Evolutionary conservation across 495 filamentous ascomycete genomes (phyloP), one percentile per base, ranked within the genome.

Genomic region (Saxispiralis lemnorum): DNA sequence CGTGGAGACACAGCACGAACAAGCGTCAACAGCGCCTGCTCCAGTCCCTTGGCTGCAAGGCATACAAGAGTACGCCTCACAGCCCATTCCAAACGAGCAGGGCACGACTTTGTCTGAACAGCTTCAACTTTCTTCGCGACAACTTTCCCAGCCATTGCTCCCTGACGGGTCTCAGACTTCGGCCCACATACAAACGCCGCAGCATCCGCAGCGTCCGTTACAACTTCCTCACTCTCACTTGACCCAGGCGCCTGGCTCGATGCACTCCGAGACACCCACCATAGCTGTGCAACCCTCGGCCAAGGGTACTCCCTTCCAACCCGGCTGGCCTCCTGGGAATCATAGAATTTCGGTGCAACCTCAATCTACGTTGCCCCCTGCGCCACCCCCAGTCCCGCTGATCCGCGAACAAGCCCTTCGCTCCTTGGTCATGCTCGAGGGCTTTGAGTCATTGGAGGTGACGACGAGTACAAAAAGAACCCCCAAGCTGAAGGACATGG

Each of bases 351-450:
- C 49, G 5, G 20, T 42, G 7, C 32, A 49, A n/a, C 28, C 39
- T 11, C 44, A 45, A 6, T 33, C 39, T 2, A 31, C 46, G 6
- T 18, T 28, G 24, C 24, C 35, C 4, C 32, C 46, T 4, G 41
- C 38, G 11, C 35, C 41, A 18, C 38, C 50, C 7, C 41, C 50
- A 14, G 19, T 16, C 5, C 47, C 41, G 16, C 35, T 49, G 17
- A 9, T 53, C 31, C 50, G 50, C 19, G 50, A 53, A 34, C 50
- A 53, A 43, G 50, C 50, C 28, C 35, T 30, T 18, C 45, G 50
- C 12, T 41, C 50, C 35, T 39, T 53, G 1, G 6, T 53, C 14
- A 48, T 49, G 7, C 50, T 53, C 16, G 28, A 35, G 15, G 5
- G 38, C 11, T 53, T 53, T 35, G 2, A 24, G 9, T 11, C 24